A percentile compares a stretch with the other conserved stretches of the same genome.
phyloP scores from a whole-genome alignment of 192 early-diverging fungal genomes.

The Rhizophagus prolifer region DNA sequence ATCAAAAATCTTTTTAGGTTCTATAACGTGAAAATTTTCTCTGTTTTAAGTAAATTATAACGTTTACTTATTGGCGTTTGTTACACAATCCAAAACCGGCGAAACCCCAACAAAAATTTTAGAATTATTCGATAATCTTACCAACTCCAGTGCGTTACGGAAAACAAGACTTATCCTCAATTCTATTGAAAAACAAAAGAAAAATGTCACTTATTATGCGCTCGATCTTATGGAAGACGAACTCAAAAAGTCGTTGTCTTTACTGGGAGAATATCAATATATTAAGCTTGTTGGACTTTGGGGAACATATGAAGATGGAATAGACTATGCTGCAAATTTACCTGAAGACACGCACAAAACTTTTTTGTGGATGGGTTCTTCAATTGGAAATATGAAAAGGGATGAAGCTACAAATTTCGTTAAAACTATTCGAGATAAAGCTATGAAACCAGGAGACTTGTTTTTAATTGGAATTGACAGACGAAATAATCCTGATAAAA shows the following conservation, averaged over 20 bases:
- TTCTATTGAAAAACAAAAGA: constrained; percentile 62
- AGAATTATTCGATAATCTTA: not conserved
- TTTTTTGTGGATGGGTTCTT: constrained; percentile 88
- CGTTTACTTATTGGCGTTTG: too few species aligned
- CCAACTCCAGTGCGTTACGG: constrained; percentile 65
- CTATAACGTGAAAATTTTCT: too few species aligned
- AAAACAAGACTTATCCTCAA: constrained; percentile 84
- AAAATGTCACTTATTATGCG: constrained; percentile 80
- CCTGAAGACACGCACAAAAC: constrained; percentile 60
- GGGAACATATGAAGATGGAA: constrained; percentile 87
- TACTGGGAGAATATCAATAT: constrained; percentile 64
- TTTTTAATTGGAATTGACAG: constrained; percentile 86
- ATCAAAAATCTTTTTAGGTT: too few species aligned
- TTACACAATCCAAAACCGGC: too few species aligned
- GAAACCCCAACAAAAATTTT: not conserved
- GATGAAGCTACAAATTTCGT: constrained; percentile 71
- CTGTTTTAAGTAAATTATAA: too few species aligned
- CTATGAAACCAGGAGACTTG: constrained; percentile 67
- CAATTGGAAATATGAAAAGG: constrained; percentile 77
- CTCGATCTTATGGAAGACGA: constrained; percentile 85
- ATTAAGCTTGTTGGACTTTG: constrained; percentile 76
- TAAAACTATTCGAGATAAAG: constrained; percentile 48
- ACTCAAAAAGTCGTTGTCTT: constrained; percentile 67
- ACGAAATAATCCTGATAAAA: constrained; percentile 66
- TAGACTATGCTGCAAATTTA: constrained; percentile 60